Evolutionary conservation across 106 monocot species (phyloP), one percentile per base, ranked within the genome.

Genomic region (Apostasia ramifera): DNA sequence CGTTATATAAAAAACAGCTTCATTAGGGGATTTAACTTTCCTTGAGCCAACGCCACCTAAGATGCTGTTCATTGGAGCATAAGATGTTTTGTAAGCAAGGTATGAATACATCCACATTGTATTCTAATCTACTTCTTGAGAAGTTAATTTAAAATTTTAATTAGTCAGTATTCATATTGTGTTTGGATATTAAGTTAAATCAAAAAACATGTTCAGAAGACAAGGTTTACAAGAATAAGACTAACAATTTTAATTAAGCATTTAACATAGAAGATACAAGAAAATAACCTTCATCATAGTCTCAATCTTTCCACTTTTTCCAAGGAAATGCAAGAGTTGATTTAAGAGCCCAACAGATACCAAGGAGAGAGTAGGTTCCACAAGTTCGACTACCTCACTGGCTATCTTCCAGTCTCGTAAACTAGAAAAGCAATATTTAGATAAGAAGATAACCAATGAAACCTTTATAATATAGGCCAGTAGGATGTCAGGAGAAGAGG

Each of bases 251-350:
- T 41, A 39, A 42, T n/a, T 1, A 46, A 66, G 53, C 63, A 59
- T 55, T 51, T 55, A 39, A 69, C 8, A 13, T 11, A 44, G 42
- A 44, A 46, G 12, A 8, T 54, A 8, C 68, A 67, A 26, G 26
- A 26, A 42, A 70, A 4, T 66, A 84, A 90, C 97, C 88, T 98
- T 98, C 89, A 93, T 87, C 97, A 98, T 93, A 74, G 57, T 77
- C 57, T 93, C 92, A 55, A 85, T 76, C 68, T 83, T 98, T 67
- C 97, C 97, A 83, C 77, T 81, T 81, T 87, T 93, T 46, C 97
- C 97, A 81, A 98, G 82, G 68, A 90, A 89, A 71, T 74, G 81
- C 48, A 98, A 51, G 55, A 92, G 47, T 53, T 93, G 89, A 79
- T 93, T 98, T 50, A 87, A 68, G 47, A 77, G 62, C 47, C 92